Conservation (phyloP, 345 rosid genomes). For the Hevea brasiliensis region DNA sequence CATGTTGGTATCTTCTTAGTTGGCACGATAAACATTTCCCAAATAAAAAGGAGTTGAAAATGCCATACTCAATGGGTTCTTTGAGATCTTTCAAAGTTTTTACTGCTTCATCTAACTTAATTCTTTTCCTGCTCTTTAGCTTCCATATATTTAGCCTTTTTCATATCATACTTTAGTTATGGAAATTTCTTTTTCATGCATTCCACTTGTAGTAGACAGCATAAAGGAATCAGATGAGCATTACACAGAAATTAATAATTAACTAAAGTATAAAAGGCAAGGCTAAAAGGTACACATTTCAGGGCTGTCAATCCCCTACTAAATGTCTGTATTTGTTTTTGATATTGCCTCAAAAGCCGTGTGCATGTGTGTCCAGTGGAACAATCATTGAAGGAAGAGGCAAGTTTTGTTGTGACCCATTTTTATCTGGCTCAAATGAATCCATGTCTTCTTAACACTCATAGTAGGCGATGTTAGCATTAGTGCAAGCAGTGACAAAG, state of each 20-base stretch:
- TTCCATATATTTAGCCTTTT: slow-evolving; percentile 65
- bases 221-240: slow-evolving; percentile 12
- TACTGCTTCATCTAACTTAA: slow-evolving; percentile 69
- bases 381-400: no score
- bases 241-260: neutral
- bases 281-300: no score
- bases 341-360: no score
- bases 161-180: slow-evolving; percentile 85
- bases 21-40: neutral
- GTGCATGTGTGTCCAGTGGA: no score
- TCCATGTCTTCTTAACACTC: no score
- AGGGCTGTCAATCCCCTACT: no score
- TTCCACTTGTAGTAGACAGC: slow-evolving; percentile 48
- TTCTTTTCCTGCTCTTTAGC: slow-evolving; percentile 52
- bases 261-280: neutral
- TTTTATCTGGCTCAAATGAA: no score
- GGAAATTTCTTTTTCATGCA: slow-evolving; percentile 88
- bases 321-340: no score
- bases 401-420: no score
- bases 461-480: no score
- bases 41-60: neutral
- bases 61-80: slow-evolving; percentile 71
- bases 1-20: neutral
- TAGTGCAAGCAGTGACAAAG: no score
- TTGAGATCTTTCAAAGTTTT: slow-evolving; percentile 48